These are phyloP conservation scores for Dendrobium officinale DNA, from an alignment of 106 monocot genomes.

Conservation along the genomic window DNA sequence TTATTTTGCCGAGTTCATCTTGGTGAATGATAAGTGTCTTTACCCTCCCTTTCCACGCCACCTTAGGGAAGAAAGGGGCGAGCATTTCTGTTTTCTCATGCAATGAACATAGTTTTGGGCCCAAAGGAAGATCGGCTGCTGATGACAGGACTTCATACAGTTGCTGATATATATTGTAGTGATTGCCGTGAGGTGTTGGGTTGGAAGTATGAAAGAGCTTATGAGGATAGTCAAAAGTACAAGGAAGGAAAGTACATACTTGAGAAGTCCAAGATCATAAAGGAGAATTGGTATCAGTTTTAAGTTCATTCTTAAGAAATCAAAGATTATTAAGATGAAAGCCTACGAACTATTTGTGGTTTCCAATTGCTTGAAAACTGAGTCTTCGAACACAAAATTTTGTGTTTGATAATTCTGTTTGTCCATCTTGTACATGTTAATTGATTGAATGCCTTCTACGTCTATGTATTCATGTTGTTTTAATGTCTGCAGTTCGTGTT, in stretches of 20 bases:
- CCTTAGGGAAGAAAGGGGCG: conserved; percentile 69
- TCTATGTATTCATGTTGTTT: not conserved
- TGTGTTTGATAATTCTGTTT: not conserved
- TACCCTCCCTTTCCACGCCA: not conserved
- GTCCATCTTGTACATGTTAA: not conserved
- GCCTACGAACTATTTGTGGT: too few relatives aligned
- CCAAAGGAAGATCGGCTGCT: conserved; percentile 73
- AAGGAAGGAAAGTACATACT: conserved; percentile 91
- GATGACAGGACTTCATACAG: conserved; percentile 82
- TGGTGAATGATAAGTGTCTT: not conserved
- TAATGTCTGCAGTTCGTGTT: not conserved
- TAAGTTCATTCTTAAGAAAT: not conserved
- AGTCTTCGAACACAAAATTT: not conserved
- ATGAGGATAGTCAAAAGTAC: conserved; percentile 74
- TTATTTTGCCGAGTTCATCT: not conserved
- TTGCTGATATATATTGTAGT: conserved; percentile 73
- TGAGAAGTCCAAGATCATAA: conserved; percentile 74
- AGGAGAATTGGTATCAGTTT: conserved; percentile 62
- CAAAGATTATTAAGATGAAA: not conserved
- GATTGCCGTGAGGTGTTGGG: conserved; percentile 82
- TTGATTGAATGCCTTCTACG: not conserved
- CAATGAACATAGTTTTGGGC: conserved; percentile 70
- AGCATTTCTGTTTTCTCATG: conserved; percentile 85
- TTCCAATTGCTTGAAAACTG: too few relatives aligned
- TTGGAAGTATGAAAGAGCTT: conserved; percentile 79